These are phyloP conservation scores for Penicillium manginii DNA, from an alignment of 495 filamentous ascomycete genomes.

Conservation along the genomic window DNA sequence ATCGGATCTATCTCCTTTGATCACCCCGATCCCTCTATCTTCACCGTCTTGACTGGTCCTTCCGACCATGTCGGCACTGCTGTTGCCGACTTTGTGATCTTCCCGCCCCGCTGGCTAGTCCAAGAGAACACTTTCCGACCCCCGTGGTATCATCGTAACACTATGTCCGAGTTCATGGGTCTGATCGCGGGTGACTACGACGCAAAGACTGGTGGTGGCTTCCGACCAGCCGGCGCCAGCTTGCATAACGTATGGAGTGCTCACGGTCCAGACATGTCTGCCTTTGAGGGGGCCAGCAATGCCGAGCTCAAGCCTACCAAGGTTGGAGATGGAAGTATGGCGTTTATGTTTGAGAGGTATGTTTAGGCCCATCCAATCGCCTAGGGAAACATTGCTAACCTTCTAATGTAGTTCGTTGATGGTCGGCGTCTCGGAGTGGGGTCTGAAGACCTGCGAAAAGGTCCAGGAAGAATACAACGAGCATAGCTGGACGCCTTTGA, in stretches of 20 bases:
- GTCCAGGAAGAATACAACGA: slow-evolving; percentile 83
- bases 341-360: slow-evolving; percentile 70
- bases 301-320: slow-evolving; percentile 60
- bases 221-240: slow-evolving; percentile 64
- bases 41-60: slow-evolving; percentile 76
- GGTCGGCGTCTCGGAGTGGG: slow-evolving; percentile 94
- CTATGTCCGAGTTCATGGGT: slow-evolving; percentile 72
- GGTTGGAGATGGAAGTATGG: slow-evolving; percentile 65
- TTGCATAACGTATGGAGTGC: slow-evolving; percentile 68
- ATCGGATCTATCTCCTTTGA: slow-evolving; percentile 76
- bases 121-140: slow-evolving; percentile 78
- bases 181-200: slow-evolving; percentile 67
- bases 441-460: slow-evolving; percentile 78
- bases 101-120: slow-evolving; percentile 82
- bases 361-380: not conserved
- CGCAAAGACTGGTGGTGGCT: slow-evolving; percentile 65
- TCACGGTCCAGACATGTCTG: slow-evolving; percentile 61
- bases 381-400: not conserved
- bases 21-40: slow-evolving; percentile 83
- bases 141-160: slow-evolving; percentile 80
- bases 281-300: slow-evolving; percentile 62
- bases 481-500: slow-evolving; percentile 82
- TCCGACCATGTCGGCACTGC: slow-evolving; percentile 74
- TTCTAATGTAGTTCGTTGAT: slow-evolving; percentile 63
- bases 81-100: slow-evolving; percentile 82